Percentiles rank a stretch among this genome's conserved stretches.
Conservation (phyloP, 768 basidiomycete species). For the Sporobolomyces roseus region DNA sequence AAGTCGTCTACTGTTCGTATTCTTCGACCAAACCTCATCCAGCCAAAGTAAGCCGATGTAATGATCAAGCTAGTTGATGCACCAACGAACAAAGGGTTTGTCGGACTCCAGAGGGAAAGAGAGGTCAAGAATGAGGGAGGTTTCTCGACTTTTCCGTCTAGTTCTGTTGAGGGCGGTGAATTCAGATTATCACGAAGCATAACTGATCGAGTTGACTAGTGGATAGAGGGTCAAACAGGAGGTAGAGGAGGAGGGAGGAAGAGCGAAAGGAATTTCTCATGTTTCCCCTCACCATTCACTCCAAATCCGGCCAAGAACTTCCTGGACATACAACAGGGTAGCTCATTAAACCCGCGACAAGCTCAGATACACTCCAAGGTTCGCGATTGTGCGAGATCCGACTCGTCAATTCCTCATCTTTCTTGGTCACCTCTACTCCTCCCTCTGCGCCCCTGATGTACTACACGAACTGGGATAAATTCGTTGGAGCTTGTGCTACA, state of each 20-base stretch:
- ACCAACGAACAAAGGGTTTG: not conserved
- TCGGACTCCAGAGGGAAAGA: constrained; percentile 8
- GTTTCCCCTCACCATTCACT: too few relatives aligned
- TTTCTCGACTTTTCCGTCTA: not conserved
- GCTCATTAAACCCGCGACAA: too few relatives aligned
- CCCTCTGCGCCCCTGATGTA: constrained; percentile 11
- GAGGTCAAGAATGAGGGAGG: not conserved
- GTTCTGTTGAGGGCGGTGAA: not conserved
- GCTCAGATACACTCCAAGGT: too few relatives aligned
- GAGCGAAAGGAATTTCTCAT: too few relatives aligned
- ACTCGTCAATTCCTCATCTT: not conserved
- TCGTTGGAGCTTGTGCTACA: not conserved
- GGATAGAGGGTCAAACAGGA: too few relatives aligned
- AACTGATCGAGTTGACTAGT: too few relatives aligned
- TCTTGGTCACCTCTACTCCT: not conserved
- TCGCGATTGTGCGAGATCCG: too few relatives aligned
- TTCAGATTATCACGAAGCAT: too few relatives aligned
- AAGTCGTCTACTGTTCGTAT: constrained; percentile 63
- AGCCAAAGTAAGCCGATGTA: constrained; percentile 45
- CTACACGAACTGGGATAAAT: constrained; percentile 24
- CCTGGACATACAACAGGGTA: too few relatives aligned
- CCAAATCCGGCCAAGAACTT: too few relatives aligned
- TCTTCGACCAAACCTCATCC: constrained; percentile 59
- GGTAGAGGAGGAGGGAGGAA: too few relatives aligned
- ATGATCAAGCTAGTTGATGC: not conserved